Percentiles rank a stretch among this genome's conserved stretches.
Conservation (phyloP, 495 filamentous ascomycete genomes). For the Aspergillus haitiensis region DNA sequence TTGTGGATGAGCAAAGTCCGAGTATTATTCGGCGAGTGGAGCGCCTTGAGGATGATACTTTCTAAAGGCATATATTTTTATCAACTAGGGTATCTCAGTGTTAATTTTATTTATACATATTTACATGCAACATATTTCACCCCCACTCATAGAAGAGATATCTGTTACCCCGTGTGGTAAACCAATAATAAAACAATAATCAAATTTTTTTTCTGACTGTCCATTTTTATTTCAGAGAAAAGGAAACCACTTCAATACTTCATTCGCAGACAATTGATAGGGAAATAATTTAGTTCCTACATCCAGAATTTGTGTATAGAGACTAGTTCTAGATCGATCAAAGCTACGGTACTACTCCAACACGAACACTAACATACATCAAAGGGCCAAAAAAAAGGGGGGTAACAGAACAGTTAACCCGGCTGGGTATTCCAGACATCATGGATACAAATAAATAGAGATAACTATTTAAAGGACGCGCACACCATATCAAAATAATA, state of each 20-base stretch:
- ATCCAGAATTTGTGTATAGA: background rate
- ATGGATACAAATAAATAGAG: slow-evolving; percentile 9
- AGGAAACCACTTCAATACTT: too few species aligned
- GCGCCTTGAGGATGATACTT: slow-evolving; percentile 68
- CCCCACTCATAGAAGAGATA: too few species aligned
- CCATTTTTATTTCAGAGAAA: too few species aligned
- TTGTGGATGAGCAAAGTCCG: slow-evolving; percentile 64
- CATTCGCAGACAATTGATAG: background rate
- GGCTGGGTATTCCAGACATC: slow-evolving; percentile 18
- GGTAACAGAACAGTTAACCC: background rate
- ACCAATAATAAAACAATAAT: too few species aligned
- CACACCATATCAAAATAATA: background rate
- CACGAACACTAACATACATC: slow-evolving; percentile 14
- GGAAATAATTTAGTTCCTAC: too few species aligned
- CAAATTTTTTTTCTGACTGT: too few species aligned
- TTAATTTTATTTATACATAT: background rate
- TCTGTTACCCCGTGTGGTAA: too few species aligned
- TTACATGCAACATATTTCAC: too few species aligned
- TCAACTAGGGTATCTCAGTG: background rate
- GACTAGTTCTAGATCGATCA: background rate
- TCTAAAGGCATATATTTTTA: slow-evolving; percentile 40
- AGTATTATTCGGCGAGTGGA: slow-evolving; percentile 70
- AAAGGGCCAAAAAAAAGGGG: slow-evolving; percentile 5
- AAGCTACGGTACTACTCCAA: background rate
- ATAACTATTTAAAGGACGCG: slow-evolving; percentile 5